These are phyloP conservation scores for Ustilago shanxiensis DNA, from an alignment of 1,284 basidiomycete genomes.

Conservation along the genomic window DNA sequence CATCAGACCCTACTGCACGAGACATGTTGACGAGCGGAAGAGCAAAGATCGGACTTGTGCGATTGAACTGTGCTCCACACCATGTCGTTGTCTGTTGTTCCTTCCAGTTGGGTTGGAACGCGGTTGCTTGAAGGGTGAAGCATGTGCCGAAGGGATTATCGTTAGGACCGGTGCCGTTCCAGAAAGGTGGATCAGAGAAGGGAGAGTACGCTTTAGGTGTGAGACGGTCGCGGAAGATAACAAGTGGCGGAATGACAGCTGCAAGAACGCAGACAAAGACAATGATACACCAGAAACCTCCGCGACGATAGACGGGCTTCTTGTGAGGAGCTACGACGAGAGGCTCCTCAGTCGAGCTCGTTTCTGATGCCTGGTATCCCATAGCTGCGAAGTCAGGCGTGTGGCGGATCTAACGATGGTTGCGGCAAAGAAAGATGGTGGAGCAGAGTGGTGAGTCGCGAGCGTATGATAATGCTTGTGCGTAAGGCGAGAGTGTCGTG, in stretches of 20 bases:
- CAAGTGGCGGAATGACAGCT: slow-evolving; percentile 36
- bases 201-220: slow-evolving; percentile 4
- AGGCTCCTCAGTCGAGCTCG: slow-evolving; percentile 37
- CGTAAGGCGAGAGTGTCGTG: not conserved
- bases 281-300: slow-evolving; percentile 34
- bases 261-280: slow-evolving; percentile 30
- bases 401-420: not conserved
- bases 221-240: slow-evolving; percentile 37
- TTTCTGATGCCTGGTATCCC: slow-evolving; percentile 16
- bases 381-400: slow-evolving; percentile 3
- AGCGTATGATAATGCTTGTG: not conserved
- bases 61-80: slow-evolving; percentile 49
- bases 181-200: slow-evolving; percentile 37
- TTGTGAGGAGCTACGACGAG: slow-evolving; percentile 14
- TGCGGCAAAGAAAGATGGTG: not conserved
- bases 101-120: slow-evolving; percentile 51
- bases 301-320: slow-evolving; percentile 33
- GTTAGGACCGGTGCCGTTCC: slow-evolving; percentile 51
- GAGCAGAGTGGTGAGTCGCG: not conserved
- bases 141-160: slow-evolving; percentile 46
- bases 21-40: slow-evolving; percentile 48
- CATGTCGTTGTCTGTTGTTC: slow-evolving; percentile 43
- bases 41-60: slow-evolving; percentile 43
- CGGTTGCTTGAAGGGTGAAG: slow-evolving; percentile 46
- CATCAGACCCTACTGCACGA: slow-evolving; percentile 10